Percentiles rank a stretch among this genome's conserved stretches.
phyloP scores from a whole-genome alignment of 345 rosid species.

The Syzygium jambos region DNA sequence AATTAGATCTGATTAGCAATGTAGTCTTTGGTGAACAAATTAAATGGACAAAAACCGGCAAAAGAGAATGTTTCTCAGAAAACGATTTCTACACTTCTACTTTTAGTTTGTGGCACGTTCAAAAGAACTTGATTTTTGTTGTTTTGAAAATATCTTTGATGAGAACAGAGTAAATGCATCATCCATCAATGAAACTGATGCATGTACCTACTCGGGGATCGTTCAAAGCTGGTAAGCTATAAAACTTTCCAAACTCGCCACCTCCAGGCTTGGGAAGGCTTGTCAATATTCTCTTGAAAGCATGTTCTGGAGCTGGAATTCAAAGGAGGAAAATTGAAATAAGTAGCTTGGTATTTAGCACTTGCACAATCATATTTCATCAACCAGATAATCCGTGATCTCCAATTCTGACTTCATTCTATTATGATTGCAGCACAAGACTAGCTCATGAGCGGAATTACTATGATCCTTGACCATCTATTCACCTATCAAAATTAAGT shows the following conservation, averaged over 20 bases:
- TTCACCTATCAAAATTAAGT: neutral
- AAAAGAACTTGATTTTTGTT: neutral
- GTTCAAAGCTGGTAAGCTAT: slow-evolving; percentile 58
- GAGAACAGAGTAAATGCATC: neutral
- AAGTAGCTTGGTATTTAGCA: neutral
- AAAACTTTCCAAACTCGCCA: slow-evolving; percentile 74
- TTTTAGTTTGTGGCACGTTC: neutral
- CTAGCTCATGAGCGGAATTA: neutral
- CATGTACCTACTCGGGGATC: slow-evolving; percentile 66
- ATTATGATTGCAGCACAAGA: neutral
- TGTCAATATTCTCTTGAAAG: slow-evolving; percentile 55
- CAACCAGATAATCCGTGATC: neutral
- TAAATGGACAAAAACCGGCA: neutral
- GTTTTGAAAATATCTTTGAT: neutral
- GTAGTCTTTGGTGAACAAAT: neutral
- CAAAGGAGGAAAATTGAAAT: neutral
- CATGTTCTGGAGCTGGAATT: slow-evolving; percentile 54
- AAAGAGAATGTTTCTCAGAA: neutral
- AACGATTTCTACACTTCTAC: neutral
- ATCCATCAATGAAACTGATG: neutral
- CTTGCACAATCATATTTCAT: neutral
- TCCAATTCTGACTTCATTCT: neutral
- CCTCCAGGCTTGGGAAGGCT: slow-evolving; percentile 76
- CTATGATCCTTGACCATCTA: neutral
- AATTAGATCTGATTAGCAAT: neutral